phyloP scores from a whole-genome alignment of 2,329 filamentous ascomycete genomes.

The Fusarium duplospermum region DNA sequence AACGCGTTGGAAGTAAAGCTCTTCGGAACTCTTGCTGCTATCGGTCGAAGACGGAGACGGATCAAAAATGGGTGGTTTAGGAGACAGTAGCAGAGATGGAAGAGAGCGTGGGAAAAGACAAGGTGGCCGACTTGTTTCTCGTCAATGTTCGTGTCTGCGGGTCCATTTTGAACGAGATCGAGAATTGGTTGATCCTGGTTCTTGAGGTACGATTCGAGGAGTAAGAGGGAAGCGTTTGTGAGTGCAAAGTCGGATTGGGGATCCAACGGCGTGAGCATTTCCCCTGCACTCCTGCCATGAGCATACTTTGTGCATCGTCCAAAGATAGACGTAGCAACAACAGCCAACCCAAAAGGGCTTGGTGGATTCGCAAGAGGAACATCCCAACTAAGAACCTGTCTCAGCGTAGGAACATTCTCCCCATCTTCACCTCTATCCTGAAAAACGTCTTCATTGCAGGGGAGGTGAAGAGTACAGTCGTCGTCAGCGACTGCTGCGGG shows the following conservation, averaged over 20 bases:
- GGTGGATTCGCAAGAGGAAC: not conserved
- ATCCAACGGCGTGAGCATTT: not conserved
- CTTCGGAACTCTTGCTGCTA: not conserved
- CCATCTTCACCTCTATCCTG: not conserved
- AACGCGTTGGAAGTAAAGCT: not conserved
- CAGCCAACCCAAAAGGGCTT: not conserved
- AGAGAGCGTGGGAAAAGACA: constrained; percentile 25
- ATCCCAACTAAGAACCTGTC: constrained; percentile 13
- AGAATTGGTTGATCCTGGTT: not conserved
- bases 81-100: constrained; percentile 51
- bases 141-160: constrained; percentile 3
- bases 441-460: constrained; percentile 34
- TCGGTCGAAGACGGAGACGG: constrained; percentile 40
- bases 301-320: not conserved
- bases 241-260: not conserved
- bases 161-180: constrained; percentile 13
- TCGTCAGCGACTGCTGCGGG: constrained; percentile 49
- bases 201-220: not conserved
- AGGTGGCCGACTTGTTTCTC: constrained; percentile 14
- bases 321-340: not conserved
- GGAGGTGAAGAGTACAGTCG: constrained; percentile 48
- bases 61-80: constrained; percentile 64
- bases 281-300: not conserved
- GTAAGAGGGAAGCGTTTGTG: not conserved
- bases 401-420: constrained; percentile 13